These are phyloP conservation scores for Amesomyces nigricolor DNA, from an alignment of 2,329 filamentous ascomycete species.

Conservation along the genomic window DNA sequence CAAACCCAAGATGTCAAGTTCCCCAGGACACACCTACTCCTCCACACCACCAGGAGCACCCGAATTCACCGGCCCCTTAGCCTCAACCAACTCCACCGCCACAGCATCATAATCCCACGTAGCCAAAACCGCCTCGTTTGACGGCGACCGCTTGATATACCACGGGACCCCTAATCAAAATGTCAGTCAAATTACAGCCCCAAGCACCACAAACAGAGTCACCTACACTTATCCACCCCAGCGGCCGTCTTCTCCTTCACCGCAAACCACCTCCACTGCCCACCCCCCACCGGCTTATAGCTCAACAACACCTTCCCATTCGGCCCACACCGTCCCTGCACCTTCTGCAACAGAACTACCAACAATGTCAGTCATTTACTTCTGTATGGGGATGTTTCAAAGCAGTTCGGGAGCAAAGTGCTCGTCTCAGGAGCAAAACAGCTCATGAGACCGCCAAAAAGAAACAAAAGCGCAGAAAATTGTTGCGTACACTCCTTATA, in stretches of 20 bases:
- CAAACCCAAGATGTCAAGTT: no score
- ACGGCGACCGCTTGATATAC: conserved; percentile 15
- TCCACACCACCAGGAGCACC: conserved; percentile 19
- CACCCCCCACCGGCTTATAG: conserved; percentile 1
- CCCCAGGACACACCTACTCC: conserved; percentile 11
- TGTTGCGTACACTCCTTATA: conserved; percentile 7
- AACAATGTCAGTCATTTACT: no score
- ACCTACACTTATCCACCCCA: conserved; percentile 15
- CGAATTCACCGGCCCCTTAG: conserved; percentile 19
- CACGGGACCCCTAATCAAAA: conserved; percentile 17
- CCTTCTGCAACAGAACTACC: no score
- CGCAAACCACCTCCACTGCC: conserved; percentile 18
- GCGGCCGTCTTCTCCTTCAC: conserved; percentile 12
- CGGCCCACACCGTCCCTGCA: no score
- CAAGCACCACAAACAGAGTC: no score
- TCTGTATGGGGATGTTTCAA: no score
- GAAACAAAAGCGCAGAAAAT: no score
- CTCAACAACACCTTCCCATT: conserved; percentile 1
- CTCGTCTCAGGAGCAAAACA: no score
- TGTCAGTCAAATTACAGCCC: background rate
- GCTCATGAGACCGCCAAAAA: no score
- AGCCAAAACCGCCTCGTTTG: conserved; percentile 7
- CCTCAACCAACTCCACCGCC: conserved; percentile 17
- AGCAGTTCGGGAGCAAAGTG: no score
- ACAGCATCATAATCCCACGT: conserved; percentile 17